A percentile compares a stretch with the other conserved stretches of the same genome.
Conservation (phyloP, 2,329 filamentous ascomycete species). For the Dothiorella sarmentorum region DNA sequence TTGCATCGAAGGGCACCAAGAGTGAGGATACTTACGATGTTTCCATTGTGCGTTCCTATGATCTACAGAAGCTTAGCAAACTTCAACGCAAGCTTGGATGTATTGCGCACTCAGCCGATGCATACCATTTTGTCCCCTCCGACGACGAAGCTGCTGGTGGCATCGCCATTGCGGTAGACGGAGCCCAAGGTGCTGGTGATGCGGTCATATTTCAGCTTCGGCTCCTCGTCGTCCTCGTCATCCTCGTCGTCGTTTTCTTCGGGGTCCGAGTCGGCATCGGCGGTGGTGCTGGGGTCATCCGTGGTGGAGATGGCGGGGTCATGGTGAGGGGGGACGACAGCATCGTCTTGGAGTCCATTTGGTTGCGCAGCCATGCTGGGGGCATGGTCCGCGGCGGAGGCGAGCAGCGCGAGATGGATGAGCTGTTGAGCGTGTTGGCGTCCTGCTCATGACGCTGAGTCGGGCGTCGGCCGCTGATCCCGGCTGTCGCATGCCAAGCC, state of each 20-base stretch:
- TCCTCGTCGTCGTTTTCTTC: conserved; percentile 56
- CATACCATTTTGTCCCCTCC: conserved; percentile 94
- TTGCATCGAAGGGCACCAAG: neutral
- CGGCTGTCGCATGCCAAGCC: neutral
- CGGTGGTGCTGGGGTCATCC: conserved; percentile 22
- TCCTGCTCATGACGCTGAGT: conserved; percentile 12
- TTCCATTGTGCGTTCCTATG: conserved; percentile 92
- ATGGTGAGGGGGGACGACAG: conserved; percentile 53
- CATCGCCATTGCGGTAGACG: conserved; percentile 92
- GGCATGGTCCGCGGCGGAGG: conserved; percentile 34
- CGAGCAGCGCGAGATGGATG: conserved; percentile 7
- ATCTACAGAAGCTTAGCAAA: conserved; percentile 55
- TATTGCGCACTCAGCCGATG: conserved; percentile 9
- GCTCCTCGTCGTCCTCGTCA: conserved; percentile 89
- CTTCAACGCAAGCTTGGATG: conserved; percentile 49
- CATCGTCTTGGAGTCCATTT: conserved; percentile 34
- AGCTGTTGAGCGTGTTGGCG: conserved; percentile 11
- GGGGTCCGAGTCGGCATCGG: conserved; percentile 19
- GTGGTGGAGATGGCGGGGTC: conserved; percentile 25
- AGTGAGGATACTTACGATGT: conserved; percentile 67
- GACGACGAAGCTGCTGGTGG: conserved; percentile 85
- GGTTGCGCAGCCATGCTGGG: conserved; percentile 40
- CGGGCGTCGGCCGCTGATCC: conserved; percentile 8
- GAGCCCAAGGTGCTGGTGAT: conserved; percentile 75
- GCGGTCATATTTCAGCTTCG: conserved; percentile 86